A percentile compares a stretch with the other conserved stretches of the same genome.
Conservation (phyloP, 306 rosid species). For the Prunus kanzakura region DNA sequence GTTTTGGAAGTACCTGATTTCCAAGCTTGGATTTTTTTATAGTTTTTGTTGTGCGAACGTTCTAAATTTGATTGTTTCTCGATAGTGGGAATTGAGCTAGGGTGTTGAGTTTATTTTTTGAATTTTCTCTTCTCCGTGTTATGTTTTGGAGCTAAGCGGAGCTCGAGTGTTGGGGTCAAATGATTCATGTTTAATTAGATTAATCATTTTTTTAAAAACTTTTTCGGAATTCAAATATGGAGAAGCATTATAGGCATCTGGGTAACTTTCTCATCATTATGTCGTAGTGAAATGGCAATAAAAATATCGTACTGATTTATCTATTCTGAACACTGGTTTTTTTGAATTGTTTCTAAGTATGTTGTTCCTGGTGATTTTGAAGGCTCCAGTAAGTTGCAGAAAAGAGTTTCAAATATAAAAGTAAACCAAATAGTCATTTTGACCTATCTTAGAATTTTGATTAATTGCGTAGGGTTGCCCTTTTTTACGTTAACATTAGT, state of each 20-base stretch:
- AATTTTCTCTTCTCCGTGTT: background rate
- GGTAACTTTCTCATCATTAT: background rate
- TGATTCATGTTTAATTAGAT: background rate
- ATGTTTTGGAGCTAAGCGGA: background rate
- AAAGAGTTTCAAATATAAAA: background rate
- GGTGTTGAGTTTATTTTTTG: background rate
- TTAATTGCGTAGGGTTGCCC: background rate
- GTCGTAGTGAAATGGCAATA: background rate
- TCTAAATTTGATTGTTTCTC: background rate
- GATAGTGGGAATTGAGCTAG: background rate
- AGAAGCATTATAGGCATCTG: background rate
- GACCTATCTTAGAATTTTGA: background rate
- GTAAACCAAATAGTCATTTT: background rate
- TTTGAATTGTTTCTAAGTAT: background rate
- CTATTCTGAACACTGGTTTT: background rate
- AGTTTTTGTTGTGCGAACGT: background rate
- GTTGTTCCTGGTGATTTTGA: background rate
- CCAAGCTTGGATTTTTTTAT: background rate
- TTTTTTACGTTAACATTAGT: background rate
- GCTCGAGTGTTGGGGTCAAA: background rate
- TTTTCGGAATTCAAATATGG: background rate
- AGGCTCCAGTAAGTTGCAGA: background rate
- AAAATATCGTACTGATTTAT: background rate
- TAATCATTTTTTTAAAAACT: background rate
- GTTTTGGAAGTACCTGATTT: background rate